These are phyloP conservation scores for Cucurbita moschata DNA, from an alignment of 306 rosid genomes.

Conservation along the genomic window DNA sequence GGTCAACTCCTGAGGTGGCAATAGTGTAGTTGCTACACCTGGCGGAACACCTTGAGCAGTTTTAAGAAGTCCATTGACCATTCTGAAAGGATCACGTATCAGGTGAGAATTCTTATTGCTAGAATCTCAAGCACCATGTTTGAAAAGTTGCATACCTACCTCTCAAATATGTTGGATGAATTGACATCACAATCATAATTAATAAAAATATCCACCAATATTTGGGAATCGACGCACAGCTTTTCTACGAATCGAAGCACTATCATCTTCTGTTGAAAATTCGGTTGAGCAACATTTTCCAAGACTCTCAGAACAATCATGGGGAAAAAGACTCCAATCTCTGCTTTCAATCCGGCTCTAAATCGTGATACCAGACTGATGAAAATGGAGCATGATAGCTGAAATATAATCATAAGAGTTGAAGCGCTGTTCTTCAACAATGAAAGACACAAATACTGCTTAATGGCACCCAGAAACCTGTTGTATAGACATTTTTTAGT, in stretches of 20 bases:
- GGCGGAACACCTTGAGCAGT: slow-evolving; percentile 99
- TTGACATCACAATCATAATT: slow-evolving; percentile 98
- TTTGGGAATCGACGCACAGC: slow-evolving; percentile 88
- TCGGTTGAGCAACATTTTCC: slow-evolving; percentile 94
- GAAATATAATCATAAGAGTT: slow-evolving; percentile 87
- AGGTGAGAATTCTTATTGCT: slow-evolving; percentile 10
- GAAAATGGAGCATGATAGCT: slow-evolving; percentile 96
- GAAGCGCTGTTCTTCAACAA: slow-evolving; percentile 98
- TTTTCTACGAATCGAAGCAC: slow-evolving; percentile 93
- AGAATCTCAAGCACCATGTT: neutral
- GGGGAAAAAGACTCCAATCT: slow-evolving; percentile 97
- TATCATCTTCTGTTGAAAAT: slow-evolving; percentile 96
- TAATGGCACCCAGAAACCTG: slow-evolving; percentile 99
- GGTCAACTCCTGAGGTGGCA: slow-evolving; percentile 87
- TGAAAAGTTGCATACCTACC: slow-evolving; percentile 37
- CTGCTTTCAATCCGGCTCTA: slow-evolving; percentile 95
- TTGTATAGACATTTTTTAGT: slow-evolving; percentile 21
- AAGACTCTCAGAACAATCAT: slow-evolving; percentile 97
- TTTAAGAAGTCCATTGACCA: slow-evolving; percentile 99
- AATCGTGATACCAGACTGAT: slow-evolving; percentile 96
- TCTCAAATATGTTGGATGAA: slow-evolving; percentile 97
- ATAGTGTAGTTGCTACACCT: slow-evolving; percentile 70
- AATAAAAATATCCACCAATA: slow-evolving; percentile 89
- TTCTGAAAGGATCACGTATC: slow-evolving; percentile 36
- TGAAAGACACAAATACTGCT: slow-evolving; percentile 94